These are phyloP conservation scores for Trichosanthes truncata DNA, from an alignment of 306 rosid genomes.

Conservation along the genomic window DNA sequence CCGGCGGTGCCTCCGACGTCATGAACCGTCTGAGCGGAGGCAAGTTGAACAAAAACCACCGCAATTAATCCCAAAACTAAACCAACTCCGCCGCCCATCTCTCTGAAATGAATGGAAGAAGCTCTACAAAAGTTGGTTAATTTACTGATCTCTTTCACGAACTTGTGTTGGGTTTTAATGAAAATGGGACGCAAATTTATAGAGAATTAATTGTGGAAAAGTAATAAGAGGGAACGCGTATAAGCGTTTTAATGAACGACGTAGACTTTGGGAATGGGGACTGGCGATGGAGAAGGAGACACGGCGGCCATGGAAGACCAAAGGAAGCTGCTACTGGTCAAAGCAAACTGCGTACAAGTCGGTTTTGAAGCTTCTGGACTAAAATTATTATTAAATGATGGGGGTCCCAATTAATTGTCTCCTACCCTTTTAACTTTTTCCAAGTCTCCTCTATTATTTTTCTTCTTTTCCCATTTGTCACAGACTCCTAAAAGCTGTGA, in stretches of 20 bases:
- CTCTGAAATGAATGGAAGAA: background rate
- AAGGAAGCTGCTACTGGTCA: too few relatives aligned
- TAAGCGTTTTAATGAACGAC: too few relatives aligned
- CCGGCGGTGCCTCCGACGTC: slow-evolving; percentile 29
- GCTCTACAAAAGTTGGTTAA: background rate
- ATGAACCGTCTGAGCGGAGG: slow-evolving; percentile 17
- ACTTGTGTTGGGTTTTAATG: background rate
- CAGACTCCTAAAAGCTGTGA: too few relatives aligned
- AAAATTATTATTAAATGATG: too few relatives aligned
- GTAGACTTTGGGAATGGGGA: background rate
- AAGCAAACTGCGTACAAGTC: too few relatives aligned
- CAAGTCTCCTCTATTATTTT: too few relatives aligned
- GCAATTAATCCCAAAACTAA: background rate
- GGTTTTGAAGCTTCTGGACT: too few relatives aligned
- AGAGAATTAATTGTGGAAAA: background rate
- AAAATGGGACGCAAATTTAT: background rate
- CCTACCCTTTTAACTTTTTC: too few relatives aligned
- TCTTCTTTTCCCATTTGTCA: too few relatives aligned
- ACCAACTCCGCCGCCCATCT: background rate
- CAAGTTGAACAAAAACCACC: slow-evolving; percentile 10
- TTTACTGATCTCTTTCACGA: background rate
- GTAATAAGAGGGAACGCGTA: too few relatives aligned
- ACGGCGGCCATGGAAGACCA: too few relatives aligned
- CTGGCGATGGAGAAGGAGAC: background rate
- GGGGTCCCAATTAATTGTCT: too few relatives aligned